These are phyloP conservation scores for Hippophae tibetana DNA, from an alignment of 306 rosid species.

Conservation along the genomic window DNA sequence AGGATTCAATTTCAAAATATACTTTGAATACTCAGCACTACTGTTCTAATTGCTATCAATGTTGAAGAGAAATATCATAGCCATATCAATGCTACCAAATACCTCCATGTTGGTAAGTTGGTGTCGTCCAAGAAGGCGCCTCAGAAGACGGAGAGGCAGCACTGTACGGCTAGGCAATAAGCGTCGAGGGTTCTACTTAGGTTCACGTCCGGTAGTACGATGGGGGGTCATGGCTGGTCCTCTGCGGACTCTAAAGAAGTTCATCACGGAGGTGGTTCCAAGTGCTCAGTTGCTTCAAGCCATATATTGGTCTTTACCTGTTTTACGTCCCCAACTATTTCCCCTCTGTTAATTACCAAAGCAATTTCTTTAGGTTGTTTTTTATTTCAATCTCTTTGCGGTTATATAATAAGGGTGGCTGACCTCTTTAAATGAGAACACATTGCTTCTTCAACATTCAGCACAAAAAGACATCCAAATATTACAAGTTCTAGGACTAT, in stretches of 20 bases:
- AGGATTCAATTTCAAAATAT: constrained; percentile 1
- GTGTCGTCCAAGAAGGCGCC: constrained; percentile 48
- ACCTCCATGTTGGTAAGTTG: constrained; percentile 40
- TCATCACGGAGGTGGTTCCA: constrained; percentile 59
- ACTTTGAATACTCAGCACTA: neutral
- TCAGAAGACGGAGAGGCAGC: constrained; percentile 47
- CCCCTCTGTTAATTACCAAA: constrained; percentile 54
- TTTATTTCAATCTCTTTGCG: neutral
- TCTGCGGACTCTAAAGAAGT: constrained; percentile 59
- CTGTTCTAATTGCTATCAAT: constrained; percentile 13
- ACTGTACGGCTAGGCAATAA: constrained; percentile 60
- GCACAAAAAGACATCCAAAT: constrained; percentile 1
- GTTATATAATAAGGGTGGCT: constrained; percentile 11
- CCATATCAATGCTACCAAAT: constrained; percentile 48
- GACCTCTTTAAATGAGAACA: neutral
- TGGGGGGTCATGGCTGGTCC: constrained; percentile 65
- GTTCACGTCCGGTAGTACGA: constrained; percentile 45
- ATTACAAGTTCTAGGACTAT: neutral
- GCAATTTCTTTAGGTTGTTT: constrained; percentile 10
- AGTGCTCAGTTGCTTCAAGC: constrained; percentile 51
- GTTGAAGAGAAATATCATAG: constrained; percentile 46
- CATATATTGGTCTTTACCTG: constrained; percentile 60
- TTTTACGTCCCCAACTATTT: constrained; percentile 70
- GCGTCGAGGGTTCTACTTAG: constrained; percentile 62
- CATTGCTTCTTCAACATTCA: constrained; percentile 1